Evolutionary conservation across 140 eudicot species (phyloP).

Genomic region (Stevia rebaudiana): DNA sequence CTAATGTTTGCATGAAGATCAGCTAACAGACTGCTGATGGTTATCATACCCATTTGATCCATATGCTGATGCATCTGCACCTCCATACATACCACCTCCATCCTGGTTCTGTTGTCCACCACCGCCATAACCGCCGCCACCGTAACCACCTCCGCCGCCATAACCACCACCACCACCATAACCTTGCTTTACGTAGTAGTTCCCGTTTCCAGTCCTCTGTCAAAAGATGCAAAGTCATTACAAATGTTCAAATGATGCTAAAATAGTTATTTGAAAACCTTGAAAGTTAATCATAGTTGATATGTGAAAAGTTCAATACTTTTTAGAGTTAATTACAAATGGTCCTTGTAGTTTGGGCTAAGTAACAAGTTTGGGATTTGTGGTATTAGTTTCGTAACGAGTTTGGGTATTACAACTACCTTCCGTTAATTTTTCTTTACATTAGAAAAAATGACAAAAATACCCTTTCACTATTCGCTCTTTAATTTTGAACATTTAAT

Average conservation of each 20-base stretch:
- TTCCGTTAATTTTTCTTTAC: no score
- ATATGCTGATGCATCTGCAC: conserved; percentile 39
- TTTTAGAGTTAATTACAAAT: not conserved
- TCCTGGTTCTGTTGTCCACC: conserved; percentile 44
- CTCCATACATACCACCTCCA: conserved; percentile 45
- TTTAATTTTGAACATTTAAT: no score
- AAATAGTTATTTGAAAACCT: not conserved
- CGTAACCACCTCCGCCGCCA: conserved; percentile 32
- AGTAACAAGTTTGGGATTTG: no score
- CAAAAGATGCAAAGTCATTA: not conserved
- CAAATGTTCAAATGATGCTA: not conserved
- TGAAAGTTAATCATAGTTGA: not conserved
- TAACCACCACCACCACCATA: conserved; percentile 49
- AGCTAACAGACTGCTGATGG: conserved; percentile 65
- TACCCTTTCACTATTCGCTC: no score
- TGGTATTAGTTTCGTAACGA: no score
- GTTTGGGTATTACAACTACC: no score
- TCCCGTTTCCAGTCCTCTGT: conserved; percentile 56
- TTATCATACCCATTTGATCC: conserved; percentile 64
- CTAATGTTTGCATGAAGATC: conserved; percentile 9
- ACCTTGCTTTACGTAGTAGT: conserved; percentile 59
- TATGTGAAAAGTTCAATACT: not conserved
- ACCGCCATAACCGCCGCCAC: conserved; percentile 47
- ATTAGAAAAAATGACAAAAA: no score
- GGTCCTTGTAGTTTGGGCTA: no score